Evolutionary conservation across 129 eudicot species (phyloP).

Genomic region (Chrysanthemum lavandulifolium): DNA sequence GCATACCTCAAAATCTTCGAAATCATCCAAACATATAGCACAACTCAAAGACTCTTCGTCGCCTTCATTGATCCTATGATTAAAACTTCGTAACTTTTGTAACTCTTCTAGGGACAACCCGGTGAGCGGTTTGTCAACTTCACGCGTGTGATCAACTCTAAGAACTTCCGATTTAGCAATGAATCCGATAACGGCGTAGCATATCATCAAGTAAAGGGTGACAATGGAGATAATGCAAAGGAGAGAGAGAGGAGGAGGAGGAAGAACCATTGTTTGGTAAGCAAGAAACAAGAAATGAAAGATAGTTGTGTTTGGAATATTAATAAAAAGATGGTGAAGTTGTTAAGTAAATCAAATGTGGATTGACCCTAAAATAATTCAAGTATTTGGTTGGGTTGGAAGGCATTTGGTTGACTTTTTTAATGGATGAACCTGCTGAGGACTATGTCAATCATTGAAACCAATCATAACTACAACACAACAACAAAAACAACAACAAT

Average conservation of each 20-base stretch:
- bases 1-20: conserved; percentile 48
- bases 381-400: conserved; percentile 28
- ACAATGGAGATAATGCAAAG: conserved; percentile 46
- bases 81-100: conserved; percentile 41
- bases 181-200: conserved; percentile 57
- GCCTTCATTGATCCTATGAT: conserved; percentile 15
- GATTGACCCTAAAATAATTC: conserved; percentile 7
- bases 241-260: conserved; percentile 66
- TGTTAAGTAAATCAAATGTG: conserved; percentile 4
- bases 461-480: background rate
- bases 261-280: conserved; percentile 30
- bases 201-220: conserved; percentile 48
- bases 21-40: conserved; percentile 65
- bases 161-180: conserved; percentile 35
- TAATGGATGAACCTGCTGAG: conserved; percentile 32
- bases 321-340: conserved; percentile 24
- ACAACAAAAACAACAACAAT: background rate
- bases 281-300: conserved; percentile 26
- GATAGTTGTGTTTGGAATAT: conserved; percentile 2
- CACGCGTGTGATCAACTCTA: conserved; percentile 12
- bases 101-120: conserved; percentile 60
- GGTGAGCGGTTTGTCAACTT: conserved; percentile 8
- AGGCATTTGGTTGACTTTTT: conserved; percentile 35
- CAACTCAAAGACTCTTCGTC: conserved; percentile 30
- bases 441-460: conserved; percentile 36